A percentile compares a stretch with the other conserved stretches of the same genome.
phyloP scores from a whole-genome alignment of 805 yeast species.

The Pichia cephalocereana region DNA sequence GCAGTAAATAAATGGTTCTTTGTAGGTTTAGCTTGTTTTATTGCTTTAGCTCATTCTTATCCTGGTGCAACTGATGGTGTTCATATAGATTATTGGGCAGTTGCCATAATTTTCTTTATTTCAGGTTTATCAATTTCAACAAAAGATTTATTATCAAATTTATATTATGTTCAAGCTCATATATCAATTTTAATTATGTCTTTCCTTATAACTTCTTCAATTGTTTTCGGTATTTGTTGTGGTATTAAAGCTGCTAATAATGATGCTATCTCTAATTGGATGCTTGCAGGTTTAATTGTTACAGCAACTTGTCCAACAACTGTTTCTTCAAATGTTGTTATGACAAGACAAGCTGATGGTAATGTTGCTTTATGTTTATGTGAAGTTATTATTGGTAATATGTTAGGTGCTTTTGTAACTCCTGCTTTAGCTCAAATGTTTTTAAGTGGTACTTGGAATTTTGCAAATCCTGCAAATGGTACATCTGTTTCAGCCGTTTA shows the following conservation, averaged over 20 bases:
- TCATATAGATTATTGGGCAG: slow-evolving; percentile 83
- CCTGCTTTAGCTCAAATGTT: slow-evolving; percentile 79
- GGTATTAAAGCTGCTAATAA: slow-evolving; percentile 56
- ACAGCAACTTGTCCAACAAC: slow-evolving; percentile 90
- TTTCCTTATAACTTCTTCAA: slow-evolving; percentile 44
- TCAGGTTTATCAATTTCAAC: slow-evolving; percentile 76
- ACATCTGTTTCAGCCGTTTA: slow-evolving; percentile 50
- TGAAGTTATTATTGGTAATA: slow-evolving; percentile 79
- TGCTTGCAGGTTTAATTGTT: slow-evolving; percentile 71
- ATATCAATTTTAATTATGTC: slow-evolving; percentile 55
- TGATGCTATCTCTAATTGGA: slow-evolving; percentile 59
- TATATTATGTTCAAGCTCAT: slow-evolving; percentile 78
- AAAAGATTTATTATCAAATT: slow-evolving; percentile 47
- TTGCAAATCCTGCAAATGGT: slow-evolving; percentile 71
- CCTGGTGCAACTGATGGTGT: slow-evolving; percentile 79
- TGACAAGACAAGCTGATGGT: slow-evolving; percentile 83
- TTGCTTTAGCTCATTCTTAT: slow-evolving; percentile 65
- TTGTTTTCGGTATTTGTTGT: slow-evolving; percentile 59
- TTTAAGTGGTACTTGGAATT: slow-evolving; percentile 48
- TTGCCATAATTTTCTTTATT: slow-evolving; percentile 73
- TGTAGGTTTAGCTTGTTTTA: slow-evolving; percentile 56
- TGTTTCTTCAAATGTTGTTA: slow-evolving; percentile 83
- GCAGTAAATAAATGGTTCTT: slow-evolving; percentile 59
- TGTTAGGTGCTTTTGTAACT: slow-evolving; percentile 78
- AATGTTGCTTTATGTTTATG: slow-evolving; percentile 66